Conservation (phyloP, 2,329 filamentous ascomycete species). For the Zalaria obscura region DNA sequence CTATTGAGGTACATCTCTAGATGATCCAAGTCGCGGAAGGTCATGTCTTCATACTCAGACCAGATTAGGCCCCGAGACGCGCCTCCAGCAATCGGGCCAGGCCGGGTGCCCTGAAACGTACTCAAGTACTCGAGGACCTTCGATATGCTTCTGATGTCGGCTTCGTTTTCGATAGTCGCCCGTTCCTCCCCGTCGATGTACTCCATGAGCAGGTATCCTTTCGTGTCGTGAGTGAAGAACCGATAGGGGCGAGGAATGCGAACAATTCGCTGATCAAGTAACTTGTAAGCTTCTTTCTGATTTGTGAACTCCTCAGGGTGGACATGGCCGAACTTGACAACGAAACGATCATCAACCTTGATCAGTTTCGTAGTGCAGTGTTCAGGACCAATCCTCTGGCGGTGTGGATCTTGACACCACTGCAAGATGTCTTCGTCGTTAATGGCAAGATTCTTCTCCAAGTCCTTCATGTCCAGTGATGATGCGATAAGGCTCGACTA, state of each 20-base stretch:
- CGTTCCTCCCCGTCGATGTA: background rate
- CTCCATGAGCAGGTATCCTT: background rate
- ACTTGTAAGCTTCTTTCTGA: background rate
- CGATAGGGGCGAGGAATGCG: background rate
- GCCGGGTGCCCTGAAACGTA: background rate
- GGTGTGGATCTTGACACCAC: background rate
- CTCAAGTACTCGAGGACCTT: background rate
- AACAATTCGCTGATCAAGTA: background rate
- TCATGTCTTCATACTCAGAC: background rate
- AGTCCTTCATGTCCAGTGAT: too few relatives aligned
- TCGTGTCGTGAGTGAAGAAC: background rate
- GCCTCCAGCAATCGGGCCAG: background rate
- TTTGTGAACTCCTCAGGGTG: background rate
- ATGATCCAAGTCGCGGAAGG: background rate
- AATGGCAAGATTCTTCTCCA: too few relatives aligned
- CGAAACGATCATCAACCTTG: background rate
- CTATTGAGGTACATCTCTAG: background rate
- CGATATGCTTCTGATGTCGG: background rate
- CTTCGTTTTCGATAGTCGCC: background rate
- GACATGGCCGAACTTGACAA: background rate
- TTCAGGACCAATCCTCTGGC: background rate
- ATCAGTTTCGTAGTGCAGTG: background rate
- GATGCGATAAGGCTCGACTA: too few relatives aligned
- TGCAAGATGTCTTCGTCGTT: background rate
- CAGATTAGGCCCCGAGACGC: background rate